Evolutionary conservation across 495 filamentous ascomycete genomes (phyloP), one percentile per base, ranked within the genome.

Genomic region (Thermothielavioides terrestris): DNA sequence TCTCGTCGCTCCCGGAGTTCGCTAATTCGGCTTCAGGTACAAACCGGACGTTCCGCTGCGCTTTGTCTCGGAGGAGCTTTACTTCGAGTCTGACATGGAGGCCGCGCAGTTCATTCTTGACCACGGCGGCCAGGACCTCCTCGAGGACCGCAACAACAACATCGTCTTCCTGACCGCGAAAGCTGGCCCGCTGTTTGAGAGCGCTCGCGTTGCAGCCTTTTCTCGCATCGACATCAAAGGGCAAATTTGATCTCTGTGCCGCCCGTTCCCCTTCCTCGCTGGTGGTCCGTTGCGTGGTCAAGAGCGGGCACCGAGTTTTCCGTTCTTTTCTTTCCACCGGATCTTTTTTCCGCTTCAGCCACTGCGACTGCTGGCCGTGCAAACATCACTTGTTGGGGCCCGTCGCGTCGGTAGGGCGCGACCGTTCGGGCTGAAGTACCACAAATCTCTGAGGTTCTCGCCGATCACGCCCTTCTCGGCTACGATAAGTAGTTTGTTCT

Each of bases 1-100:
- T n/a, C n/a, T n/a, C n/a, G n/a, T n/a, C 42, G 20, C 27, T 21
- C 8, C 30, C 27, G 34, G 10, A 9, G 4, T 14, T 21, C 50
- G 52, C 68, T 81, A 63, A 80, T 64, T 36, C 45, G 10, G 0
- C 23, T 32, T 14, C 38, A 97, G 92, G 56, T 97, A 95, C 71
- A 92, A 92, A 66, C 84, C 82, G 38, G 85, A 89, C 62, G 78
- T 97, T 62, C 85, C 82, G 46, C 76, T 97, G 52, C 83, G 86
- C 57, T 96, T 95, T 70, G 78, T 99, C 55, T 90, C 89, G 23
- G 86, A 97, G 70, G 92, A 97, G 64, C 83, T 99, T 46, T 89
- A 84, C 42, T 99, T 97, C 65, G 88, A 95, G 68, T 86, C 84
- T 40, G 90, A 96, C 65, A 79, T 86, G 62, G 87, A 94, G 65